Evolutionary conservation across 371 early-diverging fungal genomes (phyloP), one percentile per base, ranked within the genome.

Genomic region (Rhizopus arrhizus): DNA sequence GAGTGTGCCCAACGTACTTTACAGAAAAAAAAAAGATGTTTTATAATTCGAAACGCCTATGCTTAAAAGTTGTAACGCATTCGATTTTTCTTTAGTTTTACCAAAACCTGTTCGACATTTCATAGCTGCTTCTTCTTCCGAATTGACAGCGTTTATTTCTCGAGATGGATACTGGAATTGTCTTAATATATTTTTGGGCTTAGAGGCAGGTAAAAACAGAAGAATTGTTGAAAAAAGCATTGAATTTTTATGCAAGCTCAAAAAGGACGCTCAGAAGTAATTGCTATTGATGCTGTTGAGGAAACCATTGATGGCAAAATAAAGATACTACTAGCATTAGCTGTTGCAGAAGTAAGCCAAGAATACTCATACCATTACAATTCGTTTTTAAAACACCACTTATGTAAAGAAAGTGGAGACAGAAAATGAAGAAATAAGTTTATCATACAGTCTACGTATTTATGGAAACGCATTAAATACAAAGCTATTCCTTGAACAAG

Each of bases 131-230:
- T 81, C 81, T 4, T 66, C 74, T 36, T 66, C 72, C 7, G 81
- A 81, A 57, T 54, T 81, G 2, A 74, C 70, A 7, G 76, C 70
- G n/a, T 70, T 76, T 45, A 54, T 78, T 13, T 70, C 81, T 9
- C 62, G 71, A 11, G 74, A 81, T 56, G 81, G 81, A 1, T 78
- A 81, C 29, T 81, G 81, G 81, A 78, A 69, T 33, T 72, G 69
- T 45, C 48, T 81, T 1, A 63, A 63, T 34, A 65, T 81, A 5
- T 62, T 38, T n/a, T 56, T 81, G 28, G 77, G 68, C 6, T 53
- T 78, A 47, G 74, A 73, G 52, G 62, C 72, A 45, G 74, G 74
- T 63, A 69, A 58, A 49, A 5, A 13, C 41, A 15, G 16, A 56
- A 35, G 51, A 15, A 5, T 9, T 3, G 29, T 11, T 54, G 15